These are phyloP conservation scores for Polymyxa betae DNA, from an alignment of 208 protist species.

Conservation along the genomic window DNA sequence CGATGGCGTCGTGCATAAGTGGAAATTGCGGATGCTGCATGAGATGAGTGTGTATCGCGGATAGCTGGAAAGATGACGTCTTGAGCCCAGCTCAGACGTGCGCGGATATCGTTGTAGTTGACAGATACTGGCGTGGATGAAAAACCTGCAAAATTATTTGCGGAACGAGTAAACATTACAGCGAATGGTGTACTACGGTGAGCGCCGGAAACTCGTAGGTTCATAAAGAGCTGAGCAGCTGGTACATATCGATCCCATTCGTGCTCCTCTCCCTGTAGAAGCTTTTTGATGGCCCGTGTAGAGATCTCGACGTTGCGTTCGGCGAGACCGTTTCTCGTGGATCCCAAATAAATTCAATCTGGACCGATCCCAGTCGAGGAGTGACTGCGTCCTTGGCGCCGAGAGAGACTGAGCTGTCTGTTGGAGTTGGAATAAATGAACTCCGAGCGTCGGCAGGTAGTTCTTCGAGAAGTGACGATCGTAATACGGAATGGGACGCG, in stretches of 20 bases:
- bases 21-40: background rate
- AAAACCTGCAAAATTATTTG: background rate
- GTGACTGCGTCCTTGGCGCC: background rate
- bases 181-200: background rate
- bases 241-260: background rate
- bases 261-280: too few relatives aligned
- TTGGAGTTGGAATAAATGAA: background rate
- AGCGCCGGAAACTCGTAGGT: background rate
- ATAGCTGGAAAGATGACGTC: background rate
- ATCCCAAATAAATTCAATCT: background rate
- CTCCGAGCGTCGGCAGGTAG: background rate
- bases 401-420: conserved; percentile 8
- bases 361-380: background rate
- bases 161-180: background rate
- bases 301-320: too few relatives aligned
- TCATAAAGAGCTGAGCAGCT: background rate
- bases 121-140: background rate
- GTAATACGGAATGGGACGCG: background rate
- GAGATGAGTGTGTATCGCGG: background rate
- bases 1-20: background rate
- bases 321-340: too few relatives aligned
- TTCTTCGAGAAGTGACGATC: background rate
- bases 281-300: too few relatives aligned
- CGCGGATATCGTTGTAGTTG: background rate
- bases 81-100: background rate